Base-by-base conservation (phyloP, 768 basidiomycete genomes). In the Hypsizygus marmoreus region DNA sequence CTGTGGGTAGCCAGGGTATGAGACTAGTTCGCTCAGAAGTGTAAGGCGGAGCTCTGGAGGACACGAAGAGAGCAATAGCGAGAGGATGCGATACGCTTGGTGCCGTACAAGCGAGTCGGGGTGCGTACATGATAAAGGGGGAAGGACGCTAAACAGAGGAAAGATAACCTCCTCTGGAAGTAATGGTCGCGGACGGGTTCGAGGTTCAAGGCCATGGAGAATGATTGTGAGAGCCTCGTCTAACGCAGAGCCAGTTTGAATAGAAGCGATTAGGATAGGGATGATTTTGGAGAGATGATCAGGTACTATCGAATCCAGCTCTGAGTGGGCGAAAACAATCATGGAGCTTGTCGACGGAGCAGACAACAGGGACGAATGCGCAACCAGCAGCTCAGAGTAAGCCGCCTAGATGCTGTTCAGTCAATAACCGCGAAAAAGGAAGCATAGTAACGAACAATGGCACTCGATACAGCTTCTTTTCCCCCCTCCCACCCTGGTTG, bases 221-320 rank as follows among this genome's bases (percentile, higher is more conserved):
- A 88, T 72, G 37, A 86, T 53, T 11, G 80, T 73, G n/a, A 89
- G 64, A 1, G 77, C 65, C 55, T 85, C 82, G 52, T 86, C 84
- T 14, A 87, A 59, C 3, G 75, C 69, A 22, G 66, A 54, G 51
- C 80, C 81, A 5, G 73, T 61, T 55, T 82, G 79, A 16, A 90
- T 60, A 2, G 77, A 77, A 11, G 70, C 58, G 19, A 83, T 49
- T 13, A 85, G 50, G 4, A 74, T 50, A 0, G 71, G 73, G n/a
- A 72, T 56, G 22, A 80, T 43, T 22, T 66, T 60, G 0, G 59
- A 40, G 2, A 76, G 54, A 29, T 49, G 47, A 11, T 40, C 25
- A 14, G 59, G 35, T 25, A 61, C 51, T 6, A 46, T 37, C 0
- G 55, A 44, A 2, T 43, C 19, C 4, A 46, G 39, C 2, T 57